Base-by-base conservation (phyloP, 257 asterid genomes). In the Ophiorrhiza pumila region DNA sequence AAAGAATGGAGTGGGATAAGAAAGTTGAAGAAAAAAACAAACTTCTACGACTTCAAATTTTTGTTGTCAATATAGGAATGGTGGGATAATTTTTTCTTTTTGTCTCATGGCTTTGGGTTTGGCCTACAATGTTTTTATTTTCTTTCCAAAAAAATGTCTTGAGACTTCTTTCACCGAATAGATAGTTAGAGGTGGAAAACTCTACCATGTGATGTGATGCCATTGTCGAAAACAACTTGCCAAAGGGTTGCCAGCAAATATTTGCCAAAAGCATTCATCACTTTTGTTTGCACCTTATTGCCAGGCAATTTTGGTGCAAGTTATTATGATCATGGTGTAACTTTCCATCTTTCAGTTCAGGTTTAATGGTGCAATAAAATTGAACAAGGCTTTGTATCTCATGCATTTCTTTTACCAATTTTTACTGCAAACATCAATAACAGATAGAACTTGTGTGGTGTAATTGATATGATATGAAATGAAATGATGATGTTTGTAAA, bases 1-100 rank as follows among this genome's bases (percentile, higher is more conserved):
- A 53, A 27, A n/a, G 17, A 25, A 32, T 13, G 25, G 0, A 18
- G 27, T 46, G 4, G 6, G 65, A 50, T 7, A 7, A 41, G 8
- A 37, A 35, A 70, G 73, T 72, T 47, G 52, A 56, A 62, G 77
- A 74, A 79, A 52, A 74, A 77, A 67, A 76, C 80, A 73, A 75
- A 72, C 18, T 32, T 56, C 10, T 23, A 71, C 27, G 77, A 45
- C 69, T 61, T 72, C 42, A 12, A 37, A 49, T 20, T 22, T 14
- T 22, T 37, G 14, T n/a, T 47, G 29, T 25, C 72, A 49, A 31
- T 39, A 76, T 55, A 39, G 65, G 68, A 32, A 61, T 46, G 71
- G 71, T 66, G 58, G 39, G 57, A n/a, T 31, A 35, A 31, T 50
- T 59, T 50, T 59, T 37, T 70, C 43, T 43, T 79, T 58, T 79